Conservation (phyloP, 257 asterid genomes). For the Rehmannia glutinosa region DNA sequence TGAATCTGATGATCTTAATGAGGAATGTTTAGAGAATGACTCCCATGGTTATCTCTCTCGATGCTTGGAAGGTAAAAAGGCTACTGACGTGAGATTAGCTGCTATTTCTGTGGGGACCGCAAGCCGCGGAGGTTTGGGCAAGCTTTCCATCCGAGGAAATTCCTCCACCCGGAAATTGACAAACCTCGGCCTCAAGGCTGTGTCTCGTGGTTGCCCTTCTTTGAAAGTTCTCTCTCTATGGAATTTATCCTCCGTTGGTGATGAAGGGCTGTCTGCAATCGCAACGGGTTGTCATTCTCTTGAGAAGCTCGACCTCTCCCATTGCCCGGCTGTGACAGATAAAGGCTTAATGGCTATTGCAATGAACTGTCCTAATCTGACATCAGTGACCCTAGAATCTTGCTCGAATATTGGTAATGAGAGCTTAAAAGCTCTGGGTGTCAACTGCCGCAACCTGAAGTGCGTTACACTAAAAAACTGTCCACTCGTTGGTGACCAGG, state of each 20-base stretch:
- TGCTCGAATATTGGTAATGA: constrained; percentile 73
- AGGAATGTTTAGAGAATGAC: constrained; percentile 29
- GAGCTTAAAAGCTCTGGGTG: constrained; percentile 65
- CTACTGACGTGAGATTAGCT: constrained; percentile 83
- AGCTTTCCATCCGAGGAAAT: constrained; percentile 81
- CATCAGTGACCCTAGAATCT: constrained; percentile 64
- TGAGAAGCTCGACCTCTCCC: constrained; percentile 80
- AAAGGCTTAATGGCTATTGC: constrained; percentile 60
- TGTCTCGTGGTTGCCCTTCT: constrained; percentile 77
- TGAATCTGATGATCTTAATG: constrained; percentile 17
- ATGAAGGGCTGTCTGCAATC: constrained; percentile 70
- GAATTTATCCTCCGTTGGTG: constrained; percentile 63
- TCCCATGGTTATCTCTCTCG: constrained; percentile 67
- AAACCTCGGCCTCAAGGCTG: constrained; percentile 68
- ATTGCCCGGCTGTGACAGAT: constrained; percentile 71
- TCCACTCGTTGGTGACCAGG: constrained; percentile 66
- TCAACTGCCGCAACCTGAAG: constrained; percentile 55
- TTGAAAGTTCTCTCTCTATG: constrained; percentile 67
- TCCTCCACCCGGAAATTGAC: constrained; percentile 52
- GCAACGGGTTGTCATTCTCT: constrained; percentile 65
- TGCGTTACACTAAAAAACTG: constrained; percentile 57
- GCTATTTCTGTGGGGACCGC: constrained; percentile 81
- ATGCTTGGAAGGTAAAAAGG: constrained; percentile 84
- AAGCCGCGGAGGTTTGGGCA: constrained; percentile 83
- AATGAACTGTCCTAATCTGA: constrained; percentile 62